Evolutionary conservation across 2,329 filamentous ascomycete species (phyloP).

Genomic region (Aspergillus viridinutans): DNA sequence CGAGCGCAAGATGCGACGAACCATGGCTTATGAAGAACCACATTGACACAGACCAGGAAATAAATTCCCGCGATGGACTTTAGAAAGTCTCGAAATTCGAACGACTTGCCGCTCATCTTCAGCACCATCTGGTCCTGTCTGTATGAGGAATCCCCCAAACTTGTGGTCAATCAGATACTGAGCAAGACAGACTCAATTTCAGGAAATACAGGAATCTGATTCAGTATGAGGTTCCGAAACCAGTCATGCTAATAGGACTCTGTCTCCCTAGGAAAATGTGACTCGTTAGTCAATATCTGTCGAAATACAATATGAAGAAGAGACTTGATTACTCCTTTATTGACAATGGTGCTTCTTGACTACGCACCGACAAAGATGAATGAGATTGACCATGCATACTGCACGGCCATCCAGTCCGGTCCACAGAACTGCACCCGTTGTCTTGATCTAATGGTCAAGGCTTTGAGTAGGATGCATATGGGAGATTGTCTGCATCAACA

Average conservation of each 20-base stretch:
- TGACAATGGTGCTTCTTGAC: neutral
- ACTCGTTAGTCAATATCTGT: neutral
- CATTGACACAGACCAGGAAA: neutral
- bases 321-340: neutral
- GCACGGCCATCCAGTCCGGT: neutral
- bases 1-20: neutral
- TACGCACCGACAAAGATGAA: neutral
- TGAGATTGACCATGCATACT: neutral
- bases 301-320: neutral
- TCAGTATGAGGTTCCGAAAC: neutral
- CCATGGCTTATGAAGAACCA: neutral
- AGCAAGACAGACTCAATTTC: too few relatives aligned
- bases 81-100: neutral
- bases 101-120: neutral
- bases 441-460: neutral
- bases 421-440: neutral
- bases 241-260: neutral
- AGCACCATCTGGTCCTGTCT: too few relatives aligned
- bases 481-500: neutral
- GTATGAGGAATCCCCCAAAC: too few relatives aligned
- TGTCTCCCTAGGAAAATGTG: neutral
- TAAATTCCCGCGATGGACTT: neutral
- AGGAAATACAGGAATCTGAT: neutral
- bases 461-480: neutral
- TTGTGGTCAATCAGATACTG: neutral